Conservation (phyloP, 805 yeast genomes). For the Wickerhamiella parazyma region DNA sequence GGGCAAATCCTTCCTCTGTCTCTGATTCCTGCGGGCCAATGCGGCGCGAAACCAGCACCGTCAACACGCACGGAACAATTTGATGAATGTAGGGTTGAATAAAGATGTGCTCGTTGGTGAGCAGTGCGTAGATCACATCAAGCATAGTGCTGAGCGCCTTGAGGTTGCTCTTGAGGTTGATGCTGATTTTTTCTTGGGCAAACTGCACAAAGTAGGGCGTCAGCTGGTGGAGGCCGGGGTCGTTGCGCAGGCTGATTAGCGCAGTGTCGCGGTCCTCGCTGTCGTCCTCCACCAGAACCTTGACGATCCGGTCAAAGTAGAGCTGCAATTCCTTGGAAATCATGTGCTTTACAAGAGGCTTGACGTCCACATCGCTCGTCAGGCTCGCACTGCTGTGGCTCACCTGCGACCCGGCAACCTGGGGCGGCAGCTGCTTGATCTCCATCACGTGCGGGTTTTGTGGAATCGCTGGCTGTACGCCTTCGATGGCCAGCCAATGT, state of each 20-base stretch:
- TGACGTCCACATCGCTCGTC: slow-evolving; percentile 45
- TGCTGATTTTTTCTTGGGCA: slow-evolving; percentile 87
- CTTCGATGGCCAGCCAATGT: slow-evolving; percentile 91
- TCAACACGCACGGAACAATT: slow-evolving; percentile 88
- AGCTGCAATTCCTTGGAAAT: slow-evolving; percentile 86
- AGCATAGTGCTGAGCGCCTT: slow-evolving; percentile 67
- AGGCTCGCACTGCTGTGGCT: slow-evolving; percentile 39
- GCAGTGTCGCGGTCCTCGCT: slow-evolving; percentile 58
- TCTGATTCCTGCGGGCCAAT: slow-evolving; percentile 42
- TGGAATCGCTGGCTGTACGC: slow-evolving; percentile 94
- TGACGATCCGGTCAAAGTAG: slow-evolving; percentile 80
- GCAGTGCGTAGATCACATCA: slow-evolving; percentile 72
- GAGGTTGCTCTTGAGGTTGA: slow-evolving; percentile 56
- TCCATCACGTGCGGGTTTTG: slow-evolving; percentile 79
- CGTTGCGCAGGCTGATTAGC: slow-evolving; percentile 67
- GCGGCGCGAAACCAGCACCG: slow-evolving; percentile 75
- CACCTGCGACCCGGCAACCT: slow-evolving; percentile 70
- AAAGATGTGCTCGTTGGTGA: slow-evolving; percentile 72
- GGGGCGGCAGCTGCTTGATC: slow-evolving; percentile 62
- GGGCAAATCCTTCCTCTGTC: slow-evolving; percentile 32
- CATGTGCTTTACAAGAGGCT: slow-evolving; percentile 90
- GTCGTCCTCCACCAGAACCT: slow-evolving; percentile 45
- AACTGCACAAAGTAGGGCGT: slow-evolving; percentile 95
- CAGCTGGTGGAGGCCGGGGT: slow-evolving; percentile 91
- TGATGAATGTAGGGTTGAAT: slow-evolving; percentile 94